Evolutionary conservation across 1,139 yeast species (phyloP).

Genomic region (Zygosaccharomyces pseudobailii): DNA sequence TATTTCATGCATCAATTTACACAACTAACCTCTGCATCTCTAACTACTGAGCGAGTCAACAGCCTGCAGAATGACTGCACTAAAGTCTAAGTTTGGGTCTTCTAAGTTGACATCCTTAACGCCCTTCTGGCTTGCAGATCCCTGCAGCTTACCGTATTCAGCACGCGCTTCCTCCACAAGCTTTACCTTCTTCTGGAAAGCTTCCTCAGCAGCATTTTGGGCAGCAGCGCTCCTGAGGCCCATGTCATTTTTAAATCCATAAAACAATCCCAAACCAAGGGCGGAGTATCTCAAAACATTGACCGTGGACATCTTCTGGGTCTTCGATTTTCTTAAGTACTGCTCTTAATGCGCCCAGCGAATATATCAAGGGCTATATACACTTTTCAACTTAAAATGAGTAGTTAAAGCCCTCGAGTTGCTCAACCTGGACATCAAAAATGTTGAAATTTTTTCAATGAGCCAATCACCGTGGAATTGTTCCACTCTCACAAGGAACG

Average conservation of each 20-base stretch:
- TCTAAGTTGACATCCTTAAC: conserved; percentile 62
- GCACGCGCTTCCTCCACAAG: conserved; percentile 85
- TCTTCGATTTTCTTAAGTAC: neutral
- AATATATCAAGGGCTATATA: neutral
- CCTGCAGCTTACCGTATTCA: conserved; percentile 69
- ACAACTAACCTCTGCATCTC: neutral
- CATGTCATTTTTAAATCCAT: conserved; percentile 85
- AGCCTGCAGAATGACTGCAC: conserved; percentile 44
- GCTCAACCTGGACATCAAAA: neutral
- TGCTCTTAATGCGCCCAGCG: neutral
- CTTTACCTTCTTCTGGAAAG: conserved; percentile 63
- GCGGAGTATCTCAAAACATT: conserved; percentile 87
- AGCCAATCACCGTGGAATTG: conserved; percentile 1
- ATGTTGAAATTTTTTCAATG: neutral
- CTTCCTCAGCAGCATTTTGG: conserved; percentile 52
- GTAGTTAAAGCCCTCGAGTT: neutral
- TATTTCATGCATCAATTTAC: neutral
- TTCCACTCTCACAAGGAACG: neutral
- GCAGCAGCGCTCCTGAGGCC: conserved; percentile 58
- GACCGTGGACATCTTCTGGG: conserved; percentile 41
- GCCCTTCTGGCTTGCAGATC: conserved; percentile 22
- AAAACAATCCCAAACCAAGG: conserved; percentile 80
- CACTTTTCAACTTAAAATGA: neutral
- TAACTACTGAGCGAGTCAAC: conserved; percentile 38
- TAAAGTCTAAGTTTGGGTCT: conserved; percentile 88